Evolutionary conservation across 2,329 filamentous ascomycete species (phyloP).

Genomic region (Venturia aucupariae): DNA sequence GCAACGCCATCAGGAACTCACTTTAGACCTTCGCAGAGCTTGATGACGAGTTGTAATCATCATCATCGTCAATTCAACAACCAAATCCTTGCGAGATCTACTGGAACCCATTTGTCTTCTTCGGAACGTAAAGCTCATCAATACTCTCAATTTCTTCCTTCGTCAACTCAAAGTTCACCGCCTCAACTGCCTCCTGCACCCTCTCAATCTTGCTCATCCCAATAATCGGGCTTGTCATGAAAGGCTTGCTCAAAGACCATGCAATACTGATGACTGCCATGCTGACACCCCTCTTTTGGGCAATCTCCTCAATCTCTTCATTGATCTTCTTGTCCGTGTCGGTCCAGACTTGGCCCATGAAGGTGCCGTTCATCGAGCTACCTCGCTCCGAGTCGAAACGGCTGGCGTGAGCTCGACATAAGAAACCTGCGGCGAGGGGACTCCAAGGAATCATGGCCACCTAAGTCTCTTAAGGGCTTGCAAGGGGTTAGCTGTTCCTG

Average conservation of each 20-base stretch:
- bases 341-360: slow-evolving; percentile 14
- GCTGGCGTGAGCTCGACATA: slow-evolving; percentile 20
- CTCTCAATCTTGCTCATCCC: slow-evolving; percentile 34
- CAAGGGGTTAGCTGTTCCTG: background rate
- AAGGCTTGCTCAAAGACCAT: slow-evolving; percentile 36
- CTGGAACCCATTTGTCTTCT: slow-evolving; percentile 6
- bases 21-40: background rate
- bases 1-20: slow-evolving; percentile 16
- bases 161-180: slow-evolving; percentile 28
- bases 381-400: slow-evolving; percentile 19
- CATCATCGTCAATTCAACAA: too few species aligned
- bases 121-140: slow-evolving; percentile 32
- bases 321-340: slow-evolving; percentile 41
- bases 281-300: slow-evolving; percentile 41
- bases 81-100: background rate
- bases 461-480: slow-evolving; percentile 24
- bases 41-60: too few species aligned
- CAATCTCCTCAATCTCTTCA: slow-evolving; percentile 43
- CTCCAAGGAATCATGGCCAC: slow-evolving; percentile 31
- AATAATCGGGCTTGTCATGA: slow-evolving; percentile 33
- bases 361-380: slow-evolving; percentile 7
- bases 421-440: slow-evolving; percentile 19
- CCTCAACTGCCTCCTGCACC: slow-evolving; percentile 33
- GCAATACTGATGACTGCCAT: slow-evolving; percentile 53
- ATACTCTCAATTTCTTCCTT: slow-evolving; percentile 35